Evolutionary conservation across 2,329 filamentous ascomycete genomes (phyloP).

Genomic region (Colletotrichum sansevieriae): DNA sequence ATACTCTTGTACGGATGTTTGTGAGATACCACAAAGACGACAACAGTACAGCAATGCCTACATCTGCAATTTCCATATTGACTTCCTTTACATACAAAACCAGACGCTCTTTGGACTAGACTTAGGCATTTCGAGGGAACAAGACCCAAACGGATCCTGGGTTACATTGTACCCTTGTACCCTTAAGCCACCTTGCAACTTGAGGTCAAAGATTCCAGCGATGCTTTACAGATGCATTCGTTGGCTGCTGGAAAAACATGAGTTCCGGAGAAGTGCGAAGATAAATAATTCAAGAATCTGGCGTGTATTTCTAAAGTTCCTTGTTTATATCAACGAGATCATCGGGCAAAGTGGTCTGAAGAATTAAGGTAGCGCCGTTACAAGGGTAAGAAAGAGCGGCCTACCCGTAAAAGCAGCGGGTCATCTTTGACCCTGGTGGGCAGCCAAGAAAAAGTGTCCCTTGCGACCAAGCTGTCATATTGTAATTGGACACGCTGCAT

Average conservation of each 20-base stretch:
- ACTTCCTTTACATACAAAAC: too few species aligned
- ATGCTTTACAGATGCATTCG: slow-evolving; percentile 27
- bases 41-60: too few species aligned
- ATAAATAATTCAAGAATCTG: too few species aligned
- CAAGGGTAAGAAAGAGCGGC: background rate
- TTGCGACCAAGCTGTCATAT: slow-evolving; percentile 42
- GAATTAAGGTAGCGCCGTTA: background rate
- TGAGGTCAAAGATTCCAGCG: slow-evolving; percentile 1
- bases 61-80: too few species aligned
- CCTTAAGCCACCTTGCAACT: slow-evolving; percentile 13
- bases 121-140: background rate
- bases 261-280: background rate
- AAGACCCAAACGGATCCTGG: background rate
- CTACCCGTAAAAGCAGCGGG: slow-evolving; percentile 35
- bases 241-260: background rate
- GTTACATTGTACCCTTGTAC: slow-evolving; percentile 9
- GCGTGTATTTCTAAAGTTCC: background rate
- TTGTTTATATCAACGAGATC: background rate
- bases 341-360: background rate
- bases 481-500: slow-evolving; percentile 42
- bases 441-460: slow-evolving; percentile 38
- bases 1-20: too few species aligned
- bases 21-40: too few species aligned
- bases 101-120: too few species aligned
- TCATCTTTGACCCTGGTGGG: slow-evolving; percentile 33